Evolutionary conservation across 2,329 filamentous ascomycete genomes (phyloP), one percentile per base, ranked within the genome.

Genomic region (Colletotrichum navitas): DNA sequence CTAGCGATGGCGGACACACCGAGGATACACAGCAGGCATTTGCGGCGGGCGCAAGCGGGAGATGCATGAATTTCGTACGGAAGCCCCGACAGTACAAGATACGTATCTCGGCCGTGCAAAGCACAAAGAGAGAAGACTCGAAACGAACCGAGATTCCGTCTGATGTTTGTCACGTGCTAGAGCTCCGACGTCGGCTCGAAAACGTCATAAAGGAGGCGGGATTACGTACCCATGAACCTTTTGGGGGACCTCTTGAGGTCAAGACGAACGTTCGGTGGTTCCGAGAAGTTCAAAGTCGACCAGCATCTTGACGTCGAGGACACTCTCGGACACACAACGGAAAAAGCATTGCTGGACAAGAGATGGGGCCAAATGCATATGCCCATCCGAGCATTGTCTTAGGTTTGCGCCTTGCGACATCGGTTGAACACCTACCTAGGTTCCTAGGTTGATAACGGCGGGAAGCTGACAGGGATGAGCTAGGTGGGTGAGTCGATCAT

Each of bases 81-180:
- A 54, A 63, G 36, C 36, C 24, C 24, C 36, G 49, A 34, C 49
- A 26, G n/a, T 16, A 6, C 24, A 34, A 63, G 26, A 45, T 63
- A 34, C 39, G 26, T 55, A 11, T 52, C 49, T 43, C 47, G 49
- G 47, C 34, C 10, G 34, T 34, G 49, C 16, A 29, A 14, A 16
- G n/a, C 32, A 18, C 49, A 29, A 34, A 32, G 61, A 34, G 52
- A 45, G 66, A 34, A 26, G 62, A 43, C 34, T 62, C 54, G 52
- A 64, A 64, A 68, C 51, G 32, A 55, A 51, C 51, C 41, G 45
- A 55, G 26, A 43, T 68, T 59, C 58, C 65, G 45, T 68, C 65
- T 63, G 68, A 71, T 63, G 52, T 49, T 71, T 63, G 59, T 60
- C 68, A 71, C 52, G 68, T 68, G 68, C 59, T 36, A 39, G 39